Percentiles rank a stretch among this genome's conserved stretches.
phyloP scores from a whole-genome alignment of 75 land plant genomes.

The Sequoiadendron giganteum region DNA sequence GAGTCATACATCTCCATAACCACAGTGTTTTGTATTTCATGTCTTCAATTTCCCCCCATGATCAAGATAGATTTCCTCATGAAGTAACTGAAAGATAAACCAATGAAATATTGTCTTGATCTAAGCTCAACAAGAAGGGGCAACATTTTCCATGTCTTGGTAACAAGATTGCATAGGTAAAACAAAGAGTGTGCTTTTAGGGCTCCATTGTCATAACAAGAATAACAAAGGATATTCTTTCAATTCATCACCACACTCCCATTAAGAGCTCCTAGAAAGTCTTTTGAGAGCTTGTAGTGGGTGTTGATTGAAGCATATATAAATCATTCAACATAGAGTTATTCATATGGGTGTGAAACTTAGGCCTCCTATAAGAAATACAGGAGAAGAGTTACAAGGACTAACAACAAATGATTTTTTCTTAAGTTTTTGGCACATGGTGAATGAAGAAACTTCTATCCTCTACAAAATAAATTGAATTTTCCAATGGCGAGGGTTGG shows the following conservation, averaged over 20 bases:
- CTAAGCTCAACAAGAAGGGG: not conserved
- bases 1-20: not conserved
- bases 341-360: not conserved
- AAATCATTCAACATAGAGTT: not conserved
- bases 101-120: not conserved
- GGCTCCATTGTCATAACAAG: not conserved
- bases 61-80: not conserved
- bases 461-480: not conserved
- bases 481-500: not conserved
- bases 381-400: not conserved
- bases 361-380: not conserved
- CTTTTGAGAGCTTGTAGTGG: not conserved
- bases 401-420: not conserved
- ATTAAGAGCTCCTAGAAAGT: not conserved
- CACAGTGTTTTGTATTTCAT: not conserved
- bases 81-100: not conserved
- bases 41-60: not conserved
- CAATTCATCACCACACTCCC: not conserved
- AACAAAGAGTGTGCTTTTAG: slow-evolving; percentile 4
- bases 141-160: slow-evolving; percentile 18
- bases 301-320: not conserved
- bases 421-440: not conserved
- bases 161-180: slow-evolving; percentile 23
- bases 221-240: not conserved
- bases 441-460: not conserved